A percentile compares a stretch with the other conserved stretches of the same genome.
phyloP scores from a whole-genome alignment of 129 eudicot genomes.

The Deinandra increscens region DNA sequence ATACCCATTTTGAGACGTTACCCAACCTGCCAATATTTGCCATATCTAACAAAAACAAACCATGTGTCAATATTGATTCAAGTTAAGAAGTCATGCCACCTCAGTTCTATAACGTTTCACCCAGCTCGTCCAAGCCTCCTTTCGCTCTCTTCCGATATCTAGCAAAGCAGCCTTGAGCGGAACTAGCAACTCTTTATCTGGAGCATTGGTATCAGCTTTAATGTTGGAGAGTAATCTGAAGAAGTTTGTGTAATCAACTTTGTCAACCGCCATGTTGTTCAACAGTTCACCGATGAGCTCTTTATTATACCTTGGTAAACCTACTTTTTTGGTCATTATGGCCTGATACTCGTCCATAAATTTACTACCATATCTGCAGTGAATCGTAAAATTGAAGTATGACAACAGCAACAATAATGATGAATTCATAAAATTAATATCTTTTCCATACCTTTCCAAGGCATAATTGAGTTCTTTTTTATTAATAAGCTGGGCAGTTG shows the following conservation, averaged over 20 bases:
- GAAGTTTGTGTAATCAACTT: conserved; percentile 97
- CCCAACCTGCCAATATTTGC: not conserved
- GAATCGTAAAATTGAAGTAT: not conserved
- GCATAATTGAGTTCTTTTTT: conserved; percentile 77
- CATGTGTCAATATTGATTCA: not conserved
- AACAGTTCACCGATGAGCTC: conserved; percentile 71
- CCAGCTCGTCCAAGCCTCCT: conserved; percentile 95
- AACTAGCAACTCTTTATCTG: conserved; percentile 53
- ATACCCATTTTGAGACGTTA: not conserved
- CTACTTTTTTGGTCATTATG: conserved; percentile 84
- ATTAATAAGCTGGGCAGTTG: conserved; percentile 63
- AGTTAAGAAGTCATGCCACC: conserved; percentile 41
- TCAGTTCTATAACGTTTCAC: conserved; percentile 68
- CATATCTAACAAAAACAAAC: not conserved
- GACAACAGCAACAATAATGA: not conserved
- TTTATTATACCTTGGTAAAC: conserved; percentile 74
- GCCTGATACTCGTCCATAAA: conserved; percentile 94
- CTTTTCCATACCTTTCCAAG: conserved; percentile 66
- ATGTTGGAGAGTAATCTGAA: conserved; percentile 81
- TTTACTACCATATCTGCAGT: conserved; percentile 77
- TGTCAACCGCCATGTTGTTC: conserved; percentile 91
- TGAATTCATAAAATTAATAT: not conserved
- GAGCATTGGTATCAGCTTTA: conserved; percentile 53
- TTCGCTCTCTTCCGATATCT: conserved; percentile 88
- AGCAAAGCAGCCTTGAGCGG: conserved; percentile 84